Base-by-base conservation (phyloP, 768 basidiomycete genomes). In the Pleurotus pulmonarius region DNA sequence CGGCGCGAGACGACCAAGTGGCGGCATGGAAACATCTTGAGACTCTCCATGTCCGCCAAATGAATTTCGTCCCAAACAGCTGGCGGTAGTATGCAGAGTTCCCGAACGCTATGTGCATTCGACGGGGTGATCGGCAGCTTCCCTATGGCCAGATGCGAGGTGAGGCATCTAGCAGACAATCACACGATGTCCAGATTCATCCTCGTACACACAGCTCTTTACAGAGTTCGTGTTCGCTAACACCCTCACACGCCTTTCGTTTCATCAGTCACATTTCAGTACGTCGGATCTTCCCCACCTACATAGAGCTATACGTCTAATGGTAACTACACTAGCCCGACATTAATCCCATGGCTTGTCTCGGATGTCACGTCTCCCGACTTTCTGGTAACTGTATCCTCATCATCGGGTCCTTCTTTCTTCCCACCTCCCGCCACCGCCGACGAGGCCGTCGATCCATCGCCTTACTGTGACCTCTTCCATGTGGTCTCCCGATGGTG, bases 291-390 rank as follows among this genome's bases (percentile, higher is more conserved):
- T 9, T 57, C 40, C 29, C 25, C 20, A 39, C 56, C 3, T 44
- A 22, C 37, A 2, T 56, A 13, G 7, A 54, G 34, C 12, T 38
- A 22, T n/a, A 18, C 61, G 11, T 57, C 46, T 15, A 53, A 40
- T 45, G 49, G 13, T 16, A 22, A 22, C 29, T 34, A 34, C 53
- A 5, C 25, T 58, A 96, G 94, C 72, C 92, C 94, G 0, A 98
- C 98, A 69, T 75, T 90, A 7, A 89, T 97, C 51, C 94, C 95
- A 0, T 99, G 96, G 94, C 98, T 98, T 67, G 95, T 98, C 46
- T 94, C 91, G 11, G 93, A 97, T 67, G 93, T 95, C 24, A 90
- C 91, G 3, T 94, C 96, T 1, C 73, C 78, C 22, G 96, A 99
- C 69, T 97, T 97, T 69, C 61, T 67, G 25, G 69, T 74, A 48